Evolutionary conservation across 2,329 filamentous ascomycete genomes (phyloP), one percentile per base, ranked within the genome.

Genomic region (Clonostachys rosea): DNA sequence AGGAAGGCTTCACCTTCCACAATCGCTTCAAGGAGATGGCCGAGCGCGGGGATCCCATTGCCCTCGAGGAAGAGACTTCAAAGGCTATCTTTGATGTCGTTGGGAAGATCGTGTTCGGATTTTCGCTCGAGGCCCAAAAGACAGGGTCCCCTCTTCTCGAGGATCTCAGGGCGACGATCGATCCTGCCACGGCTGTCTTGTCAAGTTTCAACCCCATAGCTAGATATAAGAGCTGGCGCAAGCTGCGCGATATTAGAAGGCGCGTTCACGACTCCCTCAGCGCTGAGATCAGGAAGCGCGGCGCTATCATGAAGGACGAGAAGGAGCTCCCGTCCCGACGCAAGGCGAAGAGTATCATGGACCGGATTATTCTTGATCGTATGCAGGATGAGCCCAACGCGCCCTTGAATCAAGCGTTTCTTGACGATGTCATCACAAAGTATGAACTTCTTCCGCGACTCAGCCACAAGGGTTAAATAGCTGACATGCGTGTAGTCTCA

Each of bases 61-160:
- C 50, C 43, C 49, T 51, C 47, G 57, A 55, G 48, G 55, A 56
- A 44, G 48, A 55, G 42, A 49, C 48, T 4, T 51, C 53, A 11
- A 54, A 56, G 47, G 44, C 54, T 14, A 50, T 61, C 30, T 60
- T 59, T 37, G 52, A 59, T 10, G 52, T 56, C 12, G 44, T 60
- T 24, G 52, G 48, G 14, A 50, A 55, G 35, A 50, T 59, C 11
- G 52, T 59, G 5, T 53, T 59, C 37, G 51, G 48, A 12, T 42
- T 52, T 11, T 51, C 47, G 1, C 39, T 58, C 6, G 44, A 54
- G 41, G 55, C 56, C 6, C 56, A 59, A 43, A 50, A 44, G 6
- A 47, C 47, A 1, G 52, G 51, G 2, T 51, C 48, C 4, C 48
- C 47, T 7, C 46, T 53, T 40, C 37, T 57, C 10, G 48, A 52